Evolutionary conservation across 148 eudicot genomes (phyloP).

Genomic region (Camellia lanceoleosa): DNA sequence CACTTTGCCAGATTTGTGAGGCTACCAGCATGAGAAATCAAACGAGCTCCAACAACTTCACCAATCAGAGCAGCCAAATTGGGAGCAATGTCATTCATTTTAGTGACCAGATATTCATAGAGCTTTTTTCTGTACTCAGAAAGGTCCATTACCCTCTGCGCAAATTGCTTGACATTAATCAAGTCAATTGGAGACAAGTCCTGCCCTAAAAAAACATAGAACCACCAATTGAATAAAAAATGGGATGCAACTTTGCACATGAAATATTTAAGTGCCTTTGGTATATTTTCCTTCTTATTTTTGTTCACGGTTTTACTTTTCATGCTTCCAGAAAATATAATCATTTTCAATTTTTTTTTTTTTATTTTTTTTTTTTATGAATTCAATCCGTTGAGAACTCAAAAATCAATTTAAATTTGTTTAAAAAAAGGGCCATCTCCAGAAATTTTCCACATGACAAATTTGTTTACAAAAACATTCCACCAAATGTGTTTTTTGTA

Average conservation of each 20-base stretch:
- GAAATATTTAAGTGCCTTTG: neutral
- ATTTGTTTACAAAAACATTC: neutral
- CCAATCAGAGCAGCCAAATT: slow-evolving; percentile 94
- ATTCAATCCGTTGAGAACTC: neutral
- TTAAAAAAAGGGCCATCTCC: neutral
- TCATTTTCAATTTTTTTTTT: neutral
- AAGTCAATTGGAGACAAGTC: slow-evolving; percentile 87
- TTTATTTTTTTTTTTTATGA: neutral
- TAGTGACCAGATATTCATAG: slow-evolving; percentile 76
- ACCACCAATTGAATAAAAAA: neutral
- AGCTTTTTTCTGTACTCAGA: slow-evolving; percentile 88
- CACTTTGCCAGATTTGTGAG: slow-evolving; percentile 96
- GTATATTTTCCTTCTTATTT: neutral
- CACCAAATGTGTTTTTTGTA: neutral
- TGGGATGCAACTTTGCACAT: neutral
- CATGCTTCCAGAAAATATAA: neutral
- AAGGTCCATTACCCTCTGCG: slow-evolving; percentile 93
- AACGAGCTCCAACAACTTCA: slow-evolving; percentile 94
- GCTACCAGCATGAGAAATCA: slow-evolving; percentile 98
- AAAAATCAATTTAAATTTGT: neutral
- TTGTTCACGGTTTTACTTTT: no score
- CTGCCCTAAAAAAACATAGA: slow-evolving; percentile 55
- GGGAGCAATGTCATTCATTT: slow-evolving; percentile 94
- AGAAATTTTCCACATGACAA: neutral
- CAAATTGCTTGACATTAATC: slow-evolving; percentile 87